Evolutionary conservation across 768 basidiomycete species (phyloP).

Genomic region (Trametes punicea): DNA sequence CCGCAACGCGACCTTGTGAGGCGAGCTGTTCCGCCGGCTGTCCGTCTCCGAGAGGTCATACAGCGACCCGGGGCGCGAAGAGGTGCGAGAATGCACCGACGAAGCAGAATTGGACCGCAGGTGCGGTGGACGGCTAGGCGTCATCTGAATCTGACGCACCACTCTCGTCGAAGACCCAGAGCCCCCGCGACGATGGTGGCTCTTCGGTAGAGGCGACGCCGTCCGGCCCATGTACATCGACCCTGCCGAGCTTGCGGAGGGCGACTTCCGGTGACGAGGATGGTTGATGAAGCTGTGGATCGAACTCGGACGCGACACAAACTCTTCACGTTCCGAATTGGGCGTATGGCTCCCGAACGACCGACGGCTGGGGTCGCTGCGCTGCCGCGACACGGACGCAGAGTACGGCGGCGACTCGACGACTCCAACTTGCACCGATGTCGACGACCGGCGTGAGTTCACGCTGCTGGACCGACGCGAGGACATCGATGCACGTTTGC

Average conservation of each 20-base stretch:
- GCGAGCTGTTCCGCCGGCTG: slow-evolving; percentile 59
- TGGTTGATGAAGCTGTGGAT: slow-evolving; percentile 70
- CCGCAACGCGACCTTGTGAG: slow-evolving; percentile 50
- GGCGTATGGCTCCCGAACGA: slow-evolving; percentile 83
- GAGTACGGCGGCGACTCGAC: slow-evolving; percentile 52
- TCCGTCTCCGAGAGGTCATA: slow-evolving; percentile 75
- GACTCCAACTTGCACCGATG: slow-evolving; percentile 44
- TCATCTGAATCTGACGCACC: slow-evolving; percentile 56
- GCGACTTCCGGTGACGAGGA: slow-evolving; percentile 66
- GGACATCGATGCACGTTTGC: slow-evolving; percentile 68
- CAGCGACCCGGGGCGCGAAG: slow-evolving; percentile 74
- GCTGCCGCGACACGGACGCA: slow-evolving; percentile 36
- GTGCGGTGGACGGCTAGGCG: slow-evolving; percentile 47
- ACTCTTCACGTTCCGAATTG: slow-evolving; percentile 79
- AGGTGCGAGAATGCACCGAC: slow-evolving; percentile 70
- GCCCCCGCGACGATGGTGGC: slow-evolving; percentile 73
- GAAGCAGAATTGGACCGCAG: slow-evolving; percentile 76
- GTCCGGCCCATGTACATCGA: slow-evolving; percentile 55
- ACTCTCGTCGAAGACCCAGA: slow-evolving; percentile 84
- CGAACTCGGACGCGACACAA: slow-evolving; percentile 79
- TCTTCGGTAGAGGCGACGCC: slow-evolving; percentile 70
- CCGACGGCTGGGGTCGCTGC: slow-evolving; percentile 55
- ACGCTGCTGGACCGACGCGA: slow-evolving; percentile 90
- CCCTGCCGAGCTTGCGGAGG: slow-evolving; percentile 73
- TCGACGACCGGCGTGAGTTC: slow-evolving; percentile 74